Evolutionary conservation across 129 eudicot species (phyloP).

Genomic region (Artemisia annua): DNA sequence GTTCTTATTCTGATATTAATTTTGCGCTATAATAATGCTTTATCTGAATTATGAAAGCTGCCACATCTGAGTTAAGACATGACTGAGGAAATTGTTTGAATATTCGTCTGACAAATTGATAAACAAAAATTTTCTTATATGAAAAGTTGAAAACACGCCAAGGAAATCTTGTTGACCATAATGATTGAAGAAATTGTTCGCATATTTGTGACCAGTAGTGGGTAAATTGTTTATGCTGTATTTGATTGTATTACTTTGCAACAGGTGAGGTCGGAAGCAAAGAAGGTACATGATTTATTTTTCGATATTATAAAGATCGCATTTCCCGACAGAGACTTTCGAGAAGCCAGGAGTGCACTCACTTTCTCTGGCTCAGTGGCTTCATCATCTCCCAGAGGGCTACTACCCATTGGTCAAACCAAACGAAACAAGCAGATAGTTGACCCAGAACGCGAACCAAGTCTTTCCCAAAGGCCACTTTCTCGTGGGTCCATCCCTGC

Average conservation of each 20-base stretch:
- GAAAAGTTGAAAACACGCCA: neutral
- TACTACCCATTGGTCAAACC: slow-evolving; percentile 37
- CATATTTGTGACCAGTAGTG: neutral
- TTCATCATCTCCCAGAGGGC: slow-evolving; percentile 50
- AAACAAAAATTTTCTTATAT: neutral
- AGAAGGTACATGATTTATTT: slow-evolving; percentile 86
- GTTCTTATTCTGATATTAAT: neutral
- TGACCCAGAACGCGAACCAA: slow-evolving; percentile 51
- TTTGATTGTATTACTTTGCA: slow-evolving; percentile 6
- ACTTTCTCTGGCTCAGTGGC: slow-evolving; percentile 58
- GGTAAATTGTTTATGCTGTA: neutral
- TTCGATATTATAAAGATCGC: slow-evolving; percentile 73
- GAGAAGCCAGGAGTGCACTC: slow-evolving; percentile 76
- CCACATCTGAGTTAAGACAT: neutral
- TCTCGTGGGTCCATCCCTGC: slow-evolving; percentile 48
- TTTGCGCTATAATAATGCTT: neutral
- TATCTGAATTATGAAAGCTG: neutral
- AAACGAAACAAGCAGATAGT: slow-evolving; percentile 53
- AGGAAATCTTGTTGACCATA: neutral
- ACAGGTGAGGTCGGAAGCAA: slow-evolving; percentile 91
- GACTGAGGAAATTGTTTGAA: neutral
- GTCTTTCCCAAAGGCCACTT: slow-evolving; percentile 43
- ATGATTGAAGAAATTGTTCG: neutral
- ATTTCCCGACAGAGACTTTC: slow-evolving; percentile 75
- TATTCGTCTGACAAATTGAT: neutral